Base-by-base conservation (phyloP, 495 filamentous ascomycete genomes). In the Penicillium desertorum region DNA sequence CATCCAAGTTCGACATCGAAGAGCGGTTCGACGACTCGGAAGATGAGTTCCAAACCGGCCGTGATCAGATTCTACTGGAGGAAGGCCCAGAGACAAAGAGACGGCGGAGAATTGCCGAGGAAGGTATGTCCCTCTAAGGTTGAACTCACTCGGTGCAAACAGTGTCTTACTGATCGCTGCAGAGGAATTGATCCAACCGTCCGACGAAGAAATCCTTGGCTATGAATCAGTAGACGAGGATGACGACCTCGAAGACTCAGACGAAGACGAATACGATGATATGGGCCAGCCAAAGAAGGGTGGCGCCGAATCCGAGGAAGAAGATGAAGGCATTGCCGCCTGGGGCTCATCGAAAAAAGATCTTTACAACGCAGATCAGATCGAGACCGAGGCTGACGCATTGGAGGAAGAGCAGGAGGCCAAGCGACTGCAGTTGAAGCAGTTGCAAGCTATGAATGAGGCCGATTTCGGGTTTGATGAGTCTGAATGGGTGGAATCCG, bases 391-490 rank as follows among this genome's bases (percentile, higher is more conserved):
- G 70, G 85, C 86, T 51, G 93, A 96, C 79, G 92, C 93, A 1
- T 69, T 94, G 54, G 92, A 92, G 62, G 94, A 98, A 77, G 95
- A 98, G 70, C 81, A 82, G 7, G 94, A 98, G 65, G 94, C 93
- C 23, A 83, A 84, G 63, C 77, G 92, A 45, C 69, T 98, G 27
- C 94, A 98, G 72, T 83, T 90, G 67, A 97, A 95, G 81, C 92
- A 91, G 62, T 69, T 97, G 45, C 77, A 89, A 62, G 84, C 86
- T 57, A 90, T 96, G 86, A 79, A 85, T 16, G 92, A 94, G 65
- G 89, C 86, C 41, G 95, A 98, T 68, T 98, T 96, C 64, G 86
- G 89, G 1, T 95, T 96, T 53, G 90, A 97, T 60, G 90, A 95
- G 68, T 80, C 81, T 39, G 91, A 93, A 54, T 97, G 93, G 94